phyloP scores from a whole-genome alignment of 371 early-diverging fungal species.

The Mucor lusitanicus region DNA sequence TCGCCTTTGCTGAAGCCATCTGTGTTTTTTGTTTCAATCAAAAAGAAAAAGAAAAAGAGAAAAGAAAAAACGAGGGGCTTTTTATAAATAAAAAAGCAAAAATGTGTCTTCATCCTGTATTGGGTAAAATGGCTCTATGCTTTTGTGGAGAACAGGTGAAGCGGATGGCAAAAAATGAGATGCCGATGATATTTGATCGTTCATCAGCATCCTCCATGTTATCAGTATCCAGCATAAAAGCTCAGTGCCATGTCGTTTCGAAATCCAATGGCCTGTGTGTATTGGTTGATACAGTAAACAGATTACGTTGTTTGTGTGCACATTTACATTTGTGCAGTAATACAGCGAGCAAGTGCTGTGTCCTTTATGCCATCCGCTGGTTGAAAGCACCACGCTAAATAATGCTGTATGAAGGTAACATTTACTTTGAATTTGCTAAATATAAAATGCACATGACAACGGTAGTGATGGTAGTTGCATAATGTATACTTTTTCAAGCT shows the following conservation, averaged over 20 bases:
- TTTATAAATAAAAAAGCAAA: neutral
- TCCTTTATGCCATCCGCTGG: too few species aligned
- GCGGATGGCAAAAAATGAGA: neutral
- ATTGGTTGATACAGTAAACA: neutral
- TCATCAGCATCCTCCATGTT: too few species aligned
- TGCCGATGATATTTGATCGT: neutral
- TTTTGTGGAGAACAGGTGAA: neutral
- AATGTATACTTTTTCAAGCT: too few species aligned
- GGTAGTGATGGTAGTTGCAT: too few species aligned
- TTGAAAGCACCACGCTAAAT: too few species aligned
- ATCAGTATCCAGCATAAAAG: too few species aligned
- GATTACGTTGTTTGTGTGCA: neutral
- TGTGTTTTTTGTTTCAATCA: neutral
- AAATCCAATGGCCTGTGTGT: neutral
- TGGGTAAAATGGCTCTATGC: neutral
- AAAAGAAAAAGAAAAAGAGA: neutral
- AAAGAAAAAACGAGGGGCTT: slow-evolving; percentile 9
- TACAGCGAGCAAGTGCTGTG: too few species aligned
- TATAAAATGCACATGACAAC: too few species aligned
- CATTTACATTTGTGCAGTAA: too few species aligned
- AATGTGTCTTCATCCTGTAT: neutral
- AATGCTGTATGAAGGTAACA: too few species aligned
- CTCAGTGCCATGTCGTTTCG: too few species aligned
- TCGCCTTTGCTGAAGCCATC: slow-evolving; percentile 32
- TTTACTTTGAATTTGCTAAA: too few species aligned